phyloP scores from a whole-genome alignment of 148 eudicot species.

The Rhododendron williamsianum region DNA sequence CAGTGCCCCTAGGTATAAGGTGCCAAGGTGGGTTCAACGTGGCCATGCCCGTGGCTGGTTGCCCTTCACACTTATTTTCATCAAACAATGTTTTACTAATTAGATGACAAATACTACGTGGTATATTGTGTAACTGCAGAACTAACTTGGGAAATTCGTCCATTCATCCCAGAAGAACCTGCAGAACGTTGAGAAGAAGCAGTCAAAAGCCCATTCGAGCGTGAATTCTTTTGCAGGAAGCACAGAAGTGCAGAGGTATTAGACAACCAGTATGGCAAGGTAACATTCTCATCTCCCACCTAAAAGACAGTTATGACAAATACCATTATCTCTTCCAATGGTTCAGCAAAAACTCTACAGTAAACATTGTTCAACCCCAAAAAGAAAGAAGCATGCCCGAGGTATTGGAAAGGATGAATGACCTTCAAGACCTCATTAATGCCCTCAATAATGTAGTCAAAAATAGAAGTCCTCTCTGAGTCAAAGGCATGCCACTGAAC shows the following conservation, averaged over 20 bases:
- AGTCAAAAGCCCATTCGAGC: conserved; percentile 77
- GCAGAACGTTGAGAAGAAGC: conserved; percentile 65
- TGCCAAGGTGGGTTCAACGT: not conserved
- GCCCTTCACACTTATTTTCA: not conserved
- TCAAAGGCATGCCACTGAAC: conserved; percentile 95
- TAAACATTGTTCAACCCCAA: not conserved
- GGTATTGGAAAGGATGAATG: conserved; percentile 7
- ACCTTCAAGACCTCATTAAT: conserved; percentile 84
- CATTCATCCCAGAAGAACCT: conserved; percentile 58
- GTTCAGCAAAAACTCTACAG: not conserved
- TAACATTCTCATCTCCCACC: conserved; percentile 73
- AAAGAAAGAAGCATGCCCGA: not conserved
- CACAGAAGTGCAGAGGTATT: conserved; percentile 90
- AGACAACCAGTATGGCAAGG: conserved; percentile 90
- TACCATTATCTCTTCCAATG: not conserved
- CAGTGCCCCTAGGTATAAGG: too few species aligned
- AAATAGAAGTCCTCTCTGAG: conserved; percentile 91
- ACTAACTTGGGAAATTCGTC: conserved; percentile 69
- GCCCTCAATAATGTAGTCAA: conserved; percentile 81
- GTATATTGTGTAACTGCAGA: not conserved
- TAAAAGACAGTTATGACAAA: conserved; percentile 20
- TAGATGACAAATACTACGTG: not conserved
- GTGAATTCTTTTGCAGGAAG: conserved; percentile 81
- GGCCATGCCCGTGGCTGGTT: not conserved
- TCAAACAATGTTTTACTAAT: not conserved